Evolutionary conservation across 169 alveolate genomes (phyloP), one percentile per base, ranked within the genome.

Genomic region (Plasmodium inui): DNA sequence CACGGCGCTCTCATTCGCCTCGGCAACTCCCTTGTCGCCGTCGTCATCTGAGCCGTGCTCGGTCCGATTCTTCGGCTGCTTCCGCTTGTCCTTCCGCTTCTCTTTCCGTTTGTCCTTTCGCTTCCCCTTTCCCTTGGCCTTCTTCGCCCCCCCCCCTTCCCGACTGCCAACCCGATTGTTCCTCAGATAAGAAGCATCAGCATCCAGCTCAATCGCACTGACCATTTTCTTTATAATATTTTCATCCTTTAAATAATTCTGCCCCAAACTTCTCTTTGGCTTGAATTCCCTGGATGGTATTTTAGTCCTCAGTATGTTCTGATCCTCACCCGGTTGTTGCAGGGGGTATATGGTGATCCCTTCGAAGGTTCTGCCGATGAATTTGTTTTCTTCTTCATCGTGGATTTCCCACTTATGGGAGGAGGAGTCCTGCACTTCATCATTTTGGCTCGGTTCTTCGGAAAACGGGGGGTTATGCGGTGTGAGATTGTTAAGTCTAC

Each of bases 181-280:
- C 22, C 10, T 34, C 28, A 19, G 22, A 26, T 9, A 22, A 3
- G 41, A 34, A 2, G 55, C 74, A 55, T 41, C 46, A 4, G 57
- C 50, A 22, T 46, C 28, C 30, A 70, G 3, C 72, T 91, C 95
- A 12, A 91, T 57, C 12, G 95, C 95, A 7, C 41, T 50, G 6
- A 91, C 81, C 84, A 91, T 91, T 71, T 91, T 91, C 41, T 53
- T 50, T 28, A 82, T 91, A 22, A 91, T 92, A 83, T 97, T 97
- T 83, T 83, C 73, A 95, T 97, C 98, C 19, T 94, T 92, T 57
- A 97, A 92, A 86, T 95, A 97, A 93, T 96, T 96, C 91, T 97
- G 98, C 7, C 98, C 98, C 67, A 97, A 86, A 53, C 97, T 96
- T 83, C 96, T 96, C 92, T 96, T 96, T 28, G 98, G 98, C 93